These are phyloP conservation scores for Fusarium dimerum DNA, from an alignment of 2,329 filamentous ascomycete genomes.

Conservation along the genomic window DNA sequence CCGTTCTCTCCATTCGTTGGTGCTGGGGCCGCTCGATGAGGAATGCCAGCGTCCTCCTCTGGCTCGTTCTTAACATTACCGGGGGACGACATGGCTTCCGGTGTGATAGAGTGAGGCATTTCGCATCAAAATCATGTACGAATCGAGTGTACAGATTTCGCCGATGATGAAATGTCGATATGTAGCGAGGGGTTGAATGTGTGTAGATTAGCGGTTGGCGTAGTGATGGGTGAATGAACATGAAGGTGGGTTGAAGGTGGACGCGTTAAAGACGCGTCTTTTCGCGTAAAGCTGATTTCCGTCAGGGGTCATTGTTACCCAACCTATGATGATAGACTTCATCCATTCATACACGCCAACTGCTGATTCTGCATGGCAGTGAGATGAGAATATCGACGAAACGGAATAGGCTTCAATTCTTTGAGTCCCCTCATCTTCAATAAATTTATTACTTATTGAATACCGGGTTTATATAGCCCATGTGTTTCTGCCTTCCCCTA, in stretches of 20 bases:
- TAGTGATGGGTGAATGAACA: slow-evolving; percentile 20
- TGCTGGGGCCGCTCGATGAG: slow-evolving; percentile 13
- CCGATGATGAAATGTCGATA: not conserved
- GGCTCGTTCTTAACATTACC: slow-evolving; percentile 30
- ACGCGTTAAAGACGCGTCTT: slow-evolving; percentile 24
- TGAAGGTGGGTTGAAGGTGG: slow-evolving; percentile 9
- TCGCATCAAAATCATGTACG: not conserved
- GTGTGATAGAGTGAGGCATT: slow-evolving; percentile 25
- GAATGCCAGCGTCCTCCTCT: slow-evolving; percentile 24
- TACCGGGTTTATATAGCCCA: no score
- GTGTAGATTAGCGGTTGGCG: slow-evolving; percentile 17
- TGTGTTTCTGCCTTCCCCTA: no score
- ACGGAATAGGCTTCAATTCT: no score
- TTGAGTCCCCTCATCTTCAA: no score
- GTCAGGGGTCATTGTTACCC: not conserved
- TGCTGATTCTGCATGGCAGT: no score
- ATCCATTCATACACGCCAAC: no score
- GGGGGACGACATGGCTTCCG: slow-evolving; percentile 28
- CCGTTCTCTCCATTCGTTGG: slow-evolving; percentile 18
- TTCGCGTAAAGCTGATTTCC: slow-evolving; percentile 30
- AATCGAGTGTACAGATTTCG: not conserved
- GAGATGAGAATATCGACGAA: no score
- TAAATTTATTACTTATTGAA: no score
- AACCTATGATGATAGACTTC: no score
- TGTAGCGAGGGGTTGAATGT: slow-evolving; percentile 1